Conservation (phyloP, 2,329 filamentous ascomycete species). For the Tricladium varicosporioides region DNA sequence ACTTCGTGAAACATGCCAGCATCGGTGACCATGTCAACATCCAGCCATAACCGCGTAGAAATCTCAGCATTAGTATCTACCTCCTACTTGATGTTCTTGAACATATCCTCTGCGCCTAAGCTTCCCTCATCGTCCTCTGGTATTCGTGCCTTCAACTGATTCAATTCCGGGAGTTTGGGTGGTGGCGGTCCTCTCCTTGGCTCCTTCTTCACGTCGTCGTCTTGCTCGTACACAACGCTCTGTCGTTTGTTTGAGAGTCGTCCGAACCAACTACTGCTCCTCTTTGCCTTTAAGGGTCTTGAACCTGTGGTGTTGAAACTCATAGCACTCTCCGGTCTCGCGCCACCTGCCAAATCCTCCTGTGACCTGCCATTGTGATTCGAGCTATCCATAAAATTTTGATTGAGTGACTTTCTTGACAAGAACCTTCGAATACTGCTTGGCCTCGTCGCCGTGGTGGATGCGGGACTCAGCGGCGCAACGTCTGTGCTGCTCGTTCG, state of each 20-base stretch:
- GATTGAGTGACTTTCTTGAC: constrained; percentile 35
- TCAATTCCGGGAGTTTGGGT: constrained; percentile 34
- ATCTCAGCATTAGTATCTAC: constrained; percentile 15
- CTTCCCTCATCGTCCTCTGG: constrained; percentile 29
- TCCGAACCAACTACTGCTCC: constrained; percentile 33
- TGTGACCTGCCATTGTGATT: constrained; percentile 23
- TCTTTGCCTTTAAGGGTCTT: constrained; percentile 26
- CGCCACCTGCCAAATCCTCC: constrained; percentile 27
- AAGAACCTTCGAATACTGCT: constrained; percentile 38
- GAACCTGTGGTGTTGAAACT: constrained; percentile 25
- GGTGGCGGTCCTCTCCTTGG: constrained; percentile 29
- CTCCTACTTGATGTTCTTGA: constrained; percentile 36
- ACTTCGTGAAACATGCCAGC: constrained; percentile 25
- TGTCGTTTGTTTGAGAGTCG: constrained; percentile 26
- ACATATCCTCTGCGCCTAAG: constrained; percentile 34
- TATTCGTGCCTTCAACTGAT: constrained; percentile 33
- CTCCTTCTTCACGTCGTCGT: constrained; percentile 17
- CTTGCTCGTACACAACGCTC: constrained; percentile 26
- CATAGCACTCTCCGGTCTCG: constrained; percentile 30
- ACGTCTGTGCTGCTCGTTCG: constrained; percentile 17
- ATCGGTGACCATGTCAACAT: constrained; percentile 21
- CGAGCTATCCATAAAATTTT: constrained; percentile 30
- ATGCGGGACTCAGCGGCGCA: constrained; percentile 29
- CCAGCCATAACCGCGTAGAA: constrained; percentile 22
- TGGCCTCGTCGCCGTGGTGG: constrained; percentile 26